phyloP scores from a whole-genome alignment of 805 yeast species.

The Kazachstania bromeliacearum region DNA sequence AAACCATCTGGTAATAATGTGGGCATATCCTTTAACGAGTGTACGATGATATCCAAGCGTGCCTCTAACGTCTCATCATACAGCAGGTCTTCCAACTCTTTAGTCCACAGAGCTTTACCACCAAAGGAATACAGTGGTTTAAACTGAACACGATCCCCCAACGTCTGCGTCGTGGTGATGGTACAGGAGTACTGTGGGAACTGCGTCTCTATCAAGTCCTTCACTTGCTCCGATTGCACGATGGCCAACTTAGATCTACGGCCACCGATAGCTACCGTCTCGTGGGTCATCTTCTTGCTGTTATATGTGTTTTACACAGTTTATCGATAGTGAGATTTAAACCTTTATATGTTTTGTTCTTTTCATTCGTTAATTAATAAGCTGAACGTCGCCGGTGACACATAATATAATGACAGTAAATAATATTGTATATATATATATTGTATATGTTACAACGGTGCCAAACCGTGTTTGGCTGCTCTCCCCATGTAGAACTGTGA shows the following conservation, averaged over 20 bases:
- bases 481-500: slow-evolving; percentile 44
- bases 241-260: slow-evolving; percentile 84
- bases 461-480: slow-evolving; percentile 50
- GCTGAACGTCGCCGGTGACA: too few species aligned
- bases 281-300: slow-evolving; percentile 33
- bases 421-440: too few species aligned
- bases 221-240: slow-evolving; percentile 70
- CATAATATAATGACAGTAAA: too few species aligned
- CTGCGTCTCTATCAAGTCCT: slow-evolving; percentile 46
- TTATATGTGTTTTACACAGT: too few species aligned
- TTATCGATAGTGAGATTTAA: too few species aligned
- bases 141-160: slow-evolving; percentile 82
- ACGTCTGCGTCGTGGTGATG: slow-evolving; percentile 69
- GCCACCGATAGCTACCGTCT: slow-evolving; percentile 58
- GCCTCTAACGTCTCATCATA: slow-evolving; percentile 54
- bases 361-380: too few species aligned
- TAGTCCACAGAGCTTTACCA: slow-evolving; percentile 94
- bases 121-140: slow-evolving; percentile 90
- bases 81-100: slow-evolving; percentile 77
- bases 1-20: slow-evolving; percentile 84
- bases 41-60: slow-evolving; percentile 80
- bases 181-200: slow-evolving; percentile 64
- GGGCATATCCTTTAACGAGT: slow-evolving; percentile 89
- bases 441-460: too few species aligned
- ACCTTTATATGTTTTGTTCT: too few species aligned